Conservation (phyloP, 2,329 filamentous ascomycete genomes). For the Westerdykella sp. region DNA sequence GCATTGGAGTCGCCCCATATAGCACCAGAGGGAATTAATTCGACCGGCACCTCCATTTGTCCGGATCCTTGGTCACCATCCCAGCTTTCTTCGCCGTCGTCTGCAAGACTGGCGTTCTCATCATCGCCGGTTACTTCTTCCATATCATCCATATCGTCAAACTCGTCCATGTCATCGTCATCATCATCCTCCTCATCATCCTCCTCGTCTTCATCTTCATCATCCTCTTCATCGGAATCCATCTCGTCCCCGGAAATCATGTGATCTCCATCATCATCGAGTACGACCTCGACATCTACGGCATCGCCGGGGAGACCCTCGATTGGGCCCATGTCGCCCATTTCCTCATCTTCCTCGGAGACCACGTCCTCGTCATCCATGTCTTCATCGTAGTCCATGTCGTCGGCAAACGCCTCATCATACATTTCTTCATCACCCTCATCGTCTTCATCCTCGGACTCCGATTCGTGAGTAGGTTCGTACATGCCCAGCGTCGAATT, state of each 20-base stretch:
- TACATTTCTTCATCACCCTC: constrained; percentile 74
- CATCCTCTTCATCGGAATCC: constrained; percentile 48
- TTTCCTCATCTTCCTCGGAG: constrained; percentile 77
- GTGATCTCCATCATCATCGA: constrained; percentile 60
- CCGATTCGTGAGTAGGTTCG: constrained; percentile 75
- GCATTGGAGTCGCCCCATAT: constrained; percentile 32
- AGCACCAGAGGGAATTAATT: constrained; percentile 38
- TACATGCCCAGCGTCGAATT: constrained; percentile 95
- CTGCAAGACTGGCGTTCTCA: constrained; percentile 41
- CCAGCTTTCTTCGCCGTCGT: constrained; percentile 36
- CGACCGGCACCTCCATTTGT: constrained; percentile 35
- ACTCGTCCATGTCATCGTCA: constrained; percentile 49
- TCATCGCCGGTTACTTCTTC: constrained; percentile 45
- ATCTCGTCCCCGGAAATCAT: constrained; percentile 51
- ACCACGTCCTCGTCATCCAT: constrained; percentile 62
- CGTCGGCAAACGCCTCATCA: constrained; percentile 78
- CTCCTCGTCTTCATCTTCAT: constrained; percentile 49
- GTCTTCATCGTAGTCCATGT: constrained; percentile 87
- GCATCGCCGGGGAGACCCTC: constrained; percentile 57
- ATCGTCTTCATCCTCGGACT: constrained; percentile 63
- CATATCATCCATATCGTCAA: constrained; percentile 38
- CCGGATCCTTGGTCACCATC: constrained; percentile 42
- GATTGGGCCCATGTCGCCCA: constrained; percentile 70
- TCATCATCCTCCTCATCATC: constrained; percentile 44
- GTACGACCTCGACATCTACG: constrained; percentile 79